Evolutionary conservation across 352 stramenopile species (phyloP).

Genomic region (Pythium rishiriense): DNA sequence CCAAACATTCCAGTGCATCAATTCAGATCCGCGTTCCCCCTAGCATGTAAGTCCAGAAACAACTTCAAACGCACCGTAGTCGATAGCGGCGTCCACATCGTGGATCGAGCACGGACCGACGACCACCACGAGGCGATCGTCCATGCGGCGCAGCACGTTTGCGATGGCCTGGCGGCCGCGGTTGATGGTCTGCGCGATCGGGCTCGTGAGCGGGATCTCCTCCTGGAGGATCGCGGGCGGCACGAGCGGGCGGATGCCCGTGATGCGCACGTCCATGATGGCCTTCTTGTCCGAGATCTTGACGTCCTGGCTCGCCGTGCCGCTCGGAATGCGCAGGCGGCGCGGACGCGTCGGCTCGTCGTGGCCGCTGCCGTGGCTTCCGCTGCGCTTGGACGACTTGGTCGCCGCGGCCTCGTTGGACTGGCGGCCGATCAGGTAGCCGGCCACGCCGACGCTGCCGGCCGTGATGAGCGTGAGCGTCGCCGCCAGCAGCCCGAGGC

Average conservation of each 20-base stretch:
- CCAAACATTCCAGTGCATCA: not conserved
- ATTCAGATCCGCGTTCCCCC: not conserved
- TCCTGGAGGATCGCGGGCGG: constrained; percentile 83
- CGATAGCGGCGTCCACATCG: constrained; percentile 82
- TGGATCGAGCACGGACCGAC: constrained; percentile 91
- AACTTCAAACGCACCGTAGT: constrained; percentile 67
- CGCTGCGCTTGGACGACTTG: constrained; percentile 6
- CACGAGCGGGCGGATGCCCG: constrained; percentile 82
- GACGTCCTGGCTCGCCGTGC: constrained; percentile 70
- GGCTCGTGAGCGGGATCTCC: constrained; percentile 77
- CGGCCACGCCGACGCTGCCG: constrained; percentile 64
- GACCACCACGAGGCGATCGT: constrained; percentile 83
- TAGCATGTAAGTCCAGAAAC: not conserved
- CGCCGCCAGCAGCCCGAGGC: constrained; percentile 62
- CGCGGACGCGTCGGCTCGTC: constrained; percentile 26
- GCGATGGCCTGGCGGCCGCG: constrained; percentile 65
- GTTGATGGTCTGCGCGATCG: constrained; percentile 84
- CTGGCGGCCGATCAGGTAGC: constrained; percentile 71
- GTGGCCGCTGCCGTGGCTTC: constrained; percentile 15
- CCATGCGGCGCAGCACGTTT: constrained; percentile 77
- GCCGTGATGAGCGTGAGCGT: constrained; percentile 77
- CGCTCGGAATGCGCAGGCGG: constrained; percentile 64
- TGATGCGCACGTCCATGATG: constrained; percentile 88
- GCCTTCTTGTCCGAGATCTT: constrained; percentile 85
- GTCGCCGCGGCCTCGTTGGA: constrained; percentile 7